Evolutionary conservation across 2,329 filamentous ascomycete species (phyloP).

Genomic region (Pyrenophora graminea): DNA sequence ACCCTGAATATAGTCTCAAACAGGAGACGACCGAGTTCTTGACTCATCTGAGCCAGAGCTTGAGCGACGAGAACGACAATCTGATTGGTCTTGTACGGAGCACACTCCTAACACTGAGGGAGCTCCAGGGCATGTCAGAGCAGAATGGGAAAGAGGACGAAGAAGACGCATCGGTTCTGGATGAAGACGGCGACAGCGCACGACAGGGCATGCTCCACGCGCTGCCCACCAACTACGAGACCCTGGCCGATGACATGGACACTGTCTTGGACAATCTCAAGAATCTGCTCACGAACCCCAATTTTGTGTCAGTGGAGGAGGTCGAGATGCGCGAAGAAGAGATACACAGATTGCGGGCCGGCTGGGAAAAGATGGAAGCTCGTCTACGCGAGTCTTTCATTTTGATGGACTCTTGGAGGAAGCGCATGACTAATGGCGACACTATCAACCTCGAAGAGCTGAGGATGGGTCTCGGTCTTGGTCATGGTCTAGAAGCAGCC

Average conservation of each 20-base stretch:
- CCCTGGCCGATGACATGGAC: conserved; percentile 73
- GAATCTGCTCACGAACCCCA: conserved; percentile 87
- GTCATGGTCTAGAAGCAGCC: conserved; percentile 51
- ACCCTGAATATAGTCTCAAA: conserved; percentile 69
- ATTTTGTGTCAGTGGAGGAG: conserved; percentile 93
- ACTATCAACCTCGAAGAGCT: conserved; percentile 66
- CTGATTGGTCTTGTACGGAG: conserved; percentile 72
- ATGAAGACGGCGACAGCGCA: conserved; percentile 39
- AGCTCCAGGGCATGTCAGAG: conserved; percentile 60
- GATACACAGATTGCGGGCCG: conserved; percentile 78
- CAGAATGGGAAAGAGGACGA: conserved; percentile 31
- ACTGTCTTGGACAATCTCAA: conserved; percentile 78
- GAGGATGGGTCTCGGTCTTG: conserved; percentile 66
- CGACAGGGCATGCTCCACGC: conserved; percentile 48
- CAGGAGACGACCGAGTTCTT: conserved; percentile 91
- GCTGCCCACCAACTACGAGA: conserved; percentile 67
- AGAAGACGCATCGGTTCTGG: conserved; percentile 33
- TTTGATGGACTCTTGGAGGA: conserved; percentile 91
- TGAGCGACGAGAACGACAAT: conserved; percentile 91
- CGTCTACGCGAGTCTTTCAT: conserved; percentile 88
- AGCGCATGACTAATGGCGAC: conserved; percentile 71
- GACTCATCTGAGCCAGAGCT: conserved; percentile 76
- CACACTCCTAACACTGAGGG: conserved; percentile 71
- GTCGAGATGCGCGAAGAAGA: conserved; percentile 91
- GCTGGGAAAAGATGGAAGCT: conserved; percentile 91